Base-by-base conservation (phyloP, 2,329 filamentous ascomycete species). In the Metarhizium robertsii region DNA sequence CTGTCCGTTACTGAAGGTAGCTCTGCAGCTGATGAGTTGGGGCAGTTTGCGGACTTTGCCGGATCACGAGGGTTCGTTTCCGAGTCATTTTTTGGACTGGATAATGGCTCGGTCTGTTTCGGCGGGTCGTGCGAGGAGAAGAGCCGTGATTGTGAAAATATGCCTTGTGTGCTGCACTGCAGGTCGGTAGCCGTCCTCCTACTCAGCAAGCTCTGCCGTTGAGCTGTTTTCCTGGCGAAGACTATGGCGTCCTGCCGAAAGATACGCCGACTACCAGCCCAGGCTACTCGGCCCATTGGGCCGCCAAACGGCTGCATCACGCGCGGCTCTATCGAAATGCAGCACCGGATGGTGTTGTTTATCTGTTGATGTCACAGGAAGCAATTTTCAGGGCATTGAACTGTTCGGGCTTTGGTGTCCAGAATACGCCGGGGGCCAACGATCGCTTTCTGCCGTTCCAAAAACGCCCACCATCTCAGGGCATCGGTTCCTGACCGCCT, bases 281-380 rank as follows among this genome's bases (percentile, higher is more conserved):
- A 66, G 55, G 64, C 66, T 43, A 65, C 61, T 57, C 67, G 65
- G 56, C 61, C 65, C 53, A 60, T 62, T 52, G 66, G 64, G 55
- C 68, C 66, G 58, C 65, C 66, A 59, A 71, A 64, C 30, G 67
- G 66, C 63, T 69, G 69, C 70, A 72, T 72, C 52, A 59, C 61
- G 52, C 32, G 52, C 53, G 56, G 38, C 29, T 30, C 29, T 13
- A 18, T 43, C 51, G 50, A 50, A 34, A 43, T 8, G 6, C 38
- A 42, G 46, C 47, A 32, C 42, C 40, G 25, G 30, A 6, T 18
- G 8, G 47, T 29, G 20, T 46, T 20, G 36, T n/a, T 18, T 16
- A 7, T 38, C 16, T 46, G 43, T 50, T 29, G 46, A 34, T 36
- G 18, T n/a, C 25, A 13, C 45, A 38, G 30, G 14, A 16, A 25